Percentiles rank a stretch among this genome's conserved stretches.
Conservation (phyloP, 2,329 filamentous ascomycete genomes). For the Epichloe sibirici region DNA sequence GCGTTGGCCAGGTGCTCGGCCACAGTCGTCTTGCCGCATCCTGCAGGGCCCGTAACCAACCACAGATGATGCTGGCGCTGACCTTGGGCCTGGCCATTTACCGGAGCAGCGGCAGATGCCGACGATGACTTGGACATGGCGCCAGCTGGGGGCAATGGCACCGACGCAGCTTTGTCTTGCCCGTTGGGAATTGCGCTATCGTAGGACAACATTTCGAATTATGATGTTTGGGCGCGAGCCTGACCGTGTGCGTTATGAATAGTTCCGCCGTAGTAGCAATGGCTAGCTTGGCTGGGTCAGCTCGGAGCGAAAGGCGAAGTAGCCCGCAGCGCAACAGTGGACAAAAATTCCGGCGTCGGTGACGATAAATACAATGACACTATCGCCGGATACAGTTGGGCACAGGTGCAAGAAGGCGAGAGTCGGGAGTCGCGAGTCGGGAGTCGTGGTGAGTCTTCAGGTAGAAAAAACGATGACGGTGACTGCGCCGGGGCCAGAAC, state of each 20-base stretch:
- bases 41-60: conserved; percentile 68
- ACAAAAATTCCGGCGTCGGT: too few relatives aligned
- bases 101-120: conserved; percentile 17
- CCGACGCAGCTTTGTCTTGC: conserved; percentile 2
- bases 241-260: too few relatives aligned
- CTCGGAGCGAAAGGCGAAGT: too few relatives aligned
- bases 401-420: too few relatives aligned
- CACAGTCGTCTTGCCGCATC: conserved; percentile 68
- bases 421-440: too few relatives aligned
- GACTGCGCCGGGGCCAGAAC: neutral
- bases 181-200: conserved; percentile 1
- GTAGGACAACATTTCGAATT: conserved; percentile 3
- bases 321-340: too few relatives aligned
- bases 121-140: conserved; percentile 10
- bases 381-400: too few relatives aligned
- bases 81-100: conserved; percentile 13
- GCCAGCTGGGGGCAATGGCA: neutral
- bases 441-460: too few relatives aligned
- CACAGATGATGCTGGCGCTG: conserved; percentile 56
- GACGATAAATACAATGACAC: too few relatives aligned
- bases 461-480: neutral
- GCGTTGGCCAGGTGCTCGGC: conserved; percentile 50
- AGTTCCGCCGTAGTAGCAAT: too few relatives aligned
- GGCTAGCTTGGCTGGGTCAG: too few relatives aligned
- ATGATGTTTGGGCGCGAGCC: too few relatives aligned